These are phyloP conservation scores for Claviceps capensis DNA, from an alignment of 2,329 filamentous ascomycete genomes.

Conservation along the genomic window DNA sequence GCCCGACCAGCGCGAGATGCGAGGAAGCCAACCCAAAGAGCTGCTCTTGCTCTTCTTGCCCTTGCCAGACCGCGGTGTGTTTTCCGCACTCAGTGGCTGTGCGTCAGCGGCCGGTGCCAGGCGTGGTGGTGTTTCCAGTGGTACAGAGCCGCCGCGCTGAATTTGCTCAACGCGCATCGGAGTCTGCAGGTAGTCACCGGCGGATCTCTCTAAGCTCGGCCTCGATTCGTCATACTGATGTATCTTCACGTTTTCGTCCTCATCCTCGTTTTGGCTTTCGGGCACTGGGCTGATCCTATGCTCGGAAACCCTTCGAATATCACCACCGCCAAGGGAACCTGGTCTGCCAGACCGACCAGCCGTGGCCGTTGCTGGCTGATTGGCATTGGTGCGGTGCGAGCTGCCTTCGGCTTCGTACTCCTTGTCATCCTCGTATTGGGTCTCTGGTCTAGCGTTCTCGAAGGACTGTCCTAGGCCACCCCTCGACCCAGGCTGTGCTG, in stretches of 20 bases:
- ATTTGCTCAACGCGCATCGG: slow-evolving; percentile 36
- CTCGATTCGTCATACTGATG: slow-evolving; percentile 39
- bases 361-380: slow-evolving; percentile 64
- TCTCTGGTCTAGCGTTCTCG: slow-evolving; percentile 50
- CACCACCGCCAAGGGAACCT: slow-evolving; percentile 24
- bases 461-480: slow-evolving; percentile 48
- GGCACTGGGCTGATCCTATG: slow-evolving; percentile 83
- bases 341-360: slow-evolving; percentile 38
- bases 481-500: slow-evolving; percentile 24
- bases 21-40: slow-evolving; percentile 70
- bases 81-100: slow-evolving; percentile 52
- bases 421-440: slow-evolving; percentile 52
- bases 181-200: slow-evolving; percentile 42
- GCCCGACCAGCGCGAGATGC: slow-evolving; percentile 94
- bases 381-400: slow-evolving; percentile 51
- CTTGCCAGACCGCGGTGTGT: slow-evolving; percentile 61
- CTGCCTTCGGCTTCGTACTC: slow-evolving; percentile 81
- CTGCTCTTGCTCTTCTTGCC: slow-evolving; percentile 81
- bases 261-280: slow-evolving; percentile 65
- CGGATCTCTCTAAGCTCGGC: slow-evolving; percentile 20
- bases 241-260: slow-evolving; percentile 72
- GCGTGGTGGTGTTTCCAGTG: slow-evolving; percentile 46
- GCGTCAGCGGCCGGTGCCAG: slow-evolving; percentile 25
- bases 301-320: slow-evolving; percentile 49
- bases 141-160: slow-evolving; percentile 38